These are phyloP conservation scores for Colletotrichum simmondsii DNA, from an alignment of 2,329 filamentous ascomycete genomes.

Conservation along the genomic window DNA sequence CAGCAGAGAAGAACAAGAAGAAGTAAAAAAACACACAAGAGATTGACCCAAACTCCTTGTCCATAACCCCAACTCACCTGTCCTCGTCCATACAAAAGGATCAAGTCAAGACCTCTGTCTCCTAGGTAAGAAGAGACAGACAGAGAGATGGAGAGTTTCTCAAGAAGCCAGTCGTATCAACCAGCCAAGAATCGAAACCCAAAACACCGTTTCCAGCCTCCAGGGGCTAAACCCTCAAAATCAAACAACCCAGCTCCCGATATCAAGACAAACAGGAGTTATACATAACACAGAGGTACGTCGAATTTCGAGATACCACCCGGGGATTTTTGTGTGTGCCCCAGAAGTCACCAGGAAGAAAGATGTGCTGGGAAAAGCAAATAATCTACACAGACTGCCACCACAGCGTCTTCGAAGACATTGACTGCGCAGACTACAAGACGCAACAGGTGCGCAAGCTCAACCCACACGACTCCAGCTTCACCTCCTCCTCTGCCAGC, in stretches of 20 bases:
- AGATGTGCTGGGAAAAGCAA: constrained; percentile 27
- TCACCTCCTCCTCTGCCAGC: neutral
- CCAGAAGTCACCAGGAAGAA: neutral
- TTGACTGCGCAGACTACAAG: constrained; percentile 1
- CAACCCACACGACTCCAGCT: neutral
- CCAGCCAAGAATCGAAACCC: neutral
- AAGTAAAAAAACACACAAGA: neutral
- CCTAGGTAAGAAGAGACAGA: neutral
- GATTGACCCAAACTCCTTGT: neutral
- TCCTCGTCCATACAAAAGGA: neutral
- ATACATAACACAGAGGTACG: too few relatives aligned
- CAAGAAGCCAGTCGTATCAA: neutral
- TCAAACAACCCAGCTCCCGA: neutral
- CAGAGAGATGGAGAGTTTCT: neutral
- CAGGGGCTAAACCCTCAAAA: neutral
- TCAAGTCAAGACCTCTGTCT: neutral
- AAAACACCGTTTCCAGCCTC: neutral
- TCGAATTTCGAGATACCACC: too few relatives aligned
- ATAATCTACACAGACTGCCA: constrained; percentile 12
- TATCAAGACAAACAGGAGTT: too few relatives aligned
- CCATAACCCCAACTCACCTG: too few relatives aligned
- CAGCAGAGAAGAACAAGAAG: too few relatives aligned
- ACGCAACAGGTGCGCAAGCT: neutral
- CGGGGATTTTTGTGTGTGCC: neutral
- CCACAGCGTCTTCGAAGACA: neutral